Conservation (phyloP, 345 rosid genomes). For the Bruguiera sexangula region DNA sequence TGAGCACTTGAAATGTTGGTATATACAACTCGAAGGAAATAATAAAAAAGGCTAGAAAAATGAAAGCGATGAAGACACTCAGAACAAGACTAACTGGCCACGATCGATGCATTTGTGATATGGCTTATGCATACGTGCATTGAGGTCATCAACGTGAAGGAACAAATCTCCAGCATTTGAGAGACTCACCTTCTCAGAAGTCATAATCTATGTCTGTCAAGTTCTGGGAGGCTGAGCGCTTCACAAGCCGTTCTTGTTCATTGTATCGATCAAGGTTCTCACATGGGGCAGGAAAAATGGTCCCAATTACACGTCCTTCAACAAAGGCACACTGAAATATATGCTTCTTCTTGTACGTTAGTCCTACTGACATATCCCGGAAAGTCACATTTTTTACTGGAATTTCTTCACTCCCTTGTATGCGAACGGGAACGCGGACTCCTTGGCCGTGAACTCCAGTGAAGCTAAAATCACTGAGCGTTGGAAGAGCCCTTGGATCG, state of each 20-base stretch:
- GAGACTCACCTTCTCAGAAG: slow-evolving; percentile 34
- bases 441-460: slow-evolving; percentile 80
- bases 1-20: slow-evolving; percentile 14
- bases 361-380: slow-evolving; percentile 81
- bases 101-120: slow-evolving; percentile 6
- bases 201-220: slow-evolving; percentile 82
- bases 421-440: slow-evolving; percentile 92
- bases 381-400: slow-evolving; percentile 76
- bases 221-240: slow-evolving; percentile 62
- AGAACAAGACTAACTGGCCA: slow-evolving; percentile 15
- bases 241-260: slow-evolving; percentile 61
- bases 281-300: slow-evolving; percentile 83
- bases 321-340: slow-evolving; percentile 89
- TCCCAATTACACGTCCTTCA: slow-evolving; percentile 81
- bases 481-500: slow-evolving; percentile 72
- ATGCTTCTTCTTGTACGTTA: slow-evolving; percentile 90
- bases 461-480: slow-evolving; percentile 64
- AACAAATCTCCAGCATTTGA: neutral
- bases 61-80: neutral
- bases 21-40: slow-evolving; percentile 20
- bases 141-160: slow-evolving; percentile 5
- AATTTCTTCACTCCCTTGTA: slow-evolving; percentile 87
- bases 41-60: neutral
- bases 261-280: slow-evolving; percentile 86
- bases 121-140: slow-evolving; percentile 6